phyloP scores from a whole-genome alignment of 768 basidiomycete species.

The Russula ochroleuca region DNA sequence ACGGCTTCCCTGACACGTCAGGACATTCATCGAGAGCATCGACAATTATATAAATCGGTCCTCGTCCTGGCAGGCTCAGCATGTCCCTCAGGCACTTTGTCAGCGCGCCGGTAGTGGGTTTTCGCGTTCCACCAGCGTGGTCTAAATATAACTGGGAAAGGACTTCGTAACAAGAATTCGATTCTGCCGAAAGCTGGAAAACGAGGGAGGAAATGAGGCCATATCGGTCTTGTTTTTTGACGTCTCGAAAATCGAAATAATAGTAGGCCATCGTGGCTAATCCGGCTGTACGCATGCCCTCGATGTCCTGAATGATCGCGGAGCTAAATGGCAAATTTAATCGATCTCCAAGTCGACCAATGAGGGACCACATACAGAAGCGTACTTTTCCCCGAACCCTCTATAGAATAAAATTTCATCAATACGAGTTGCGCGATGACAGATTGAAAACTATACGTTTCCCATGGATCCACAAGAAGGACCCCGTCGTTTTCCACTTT shows the following conservation, averaged over 20 bases:
- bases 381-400: background rate
- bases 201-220: background rate
- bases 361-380: background rate
- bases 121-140: background rate
- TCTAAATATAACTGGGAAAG: background rate
- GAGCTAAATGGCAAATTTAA: background rate
- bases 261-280: background rate
- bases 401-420: background rate
- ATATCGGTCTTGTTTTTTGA: background rate
- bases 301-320: background rate
- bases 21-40: background rate
- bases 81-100: background rate
- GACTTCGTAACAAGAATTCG: background rate
- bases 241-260: background rate
- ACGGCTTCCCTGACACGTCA: background rate
- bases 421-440: background rate
- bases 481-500: background rate
- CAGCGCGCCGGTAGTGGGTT: background rate
- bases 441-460: background rate
- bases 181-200: background rate
- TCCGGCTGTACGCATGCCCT: background rate
- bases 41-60: background rate
- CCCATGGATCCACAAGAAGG: background rate
- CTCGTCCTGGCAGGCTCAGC: background rate
- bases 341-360: background rate